Evolutionary conservation across 2,329 filamentous ascomycete genomes (phyloP).

Genomic region (Claviceps purpurea): DNA sequence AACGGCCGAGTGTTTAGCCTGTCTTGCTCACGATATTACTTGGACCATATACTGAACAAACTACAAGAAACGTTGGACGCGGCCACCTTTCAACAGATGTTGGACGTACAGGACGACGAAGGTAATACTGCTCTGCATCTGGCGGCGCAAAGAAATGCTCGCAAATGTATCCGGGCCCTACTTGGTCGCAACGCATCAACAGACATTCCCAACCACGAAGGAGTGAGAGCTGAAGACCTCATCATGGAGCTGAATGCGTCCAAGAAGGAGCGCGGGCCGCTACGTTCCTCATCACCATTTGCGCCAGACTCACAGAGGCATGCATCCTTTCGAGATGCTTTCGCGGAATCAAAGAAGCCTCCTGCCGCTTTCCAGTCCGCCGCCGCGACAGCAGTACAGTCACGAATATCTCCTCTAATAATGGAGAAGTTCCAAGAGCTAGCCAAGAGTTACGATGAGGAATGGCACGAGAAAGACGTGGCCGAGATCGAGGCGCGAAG

Average conservation of each 20-base stretch:
- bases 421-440: slow-evolving; percentile 61
- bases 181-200: slow-evolving; percentile 69
- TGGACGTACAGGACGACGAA: slow-evolving; percentile 72
- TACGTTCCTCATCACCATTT: slow-evolving; percentile 64
- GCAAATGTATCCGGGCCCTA: slow-evolving; percentile 76
- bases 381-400: slow-evolving; percentile 55
- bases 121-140: slow-evolving; percentile 76
- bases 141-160: slow-evolving; percentile 68
- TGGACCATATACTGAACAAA: slow-evolving; percentile 80
- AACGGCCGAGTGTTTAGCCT: slow-evolving; percentile 70
- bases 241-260: slow-evolving; percentile 63
- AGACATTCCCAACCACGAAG: slow-evolving; percentile 68
- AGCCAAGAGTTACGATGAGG: slow-evolving; percentile 57
- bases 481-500: slow-evolving; percentile 55
- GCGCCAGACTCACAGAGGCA: slow-evolving; percentile 47
- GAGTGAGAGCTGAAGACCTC: slow-evolving; percentile 72
- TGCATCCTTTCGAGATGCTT: slow-evolving; percentile 38
- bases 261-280: slow-evolving; percentile 51
- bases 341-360: slow-evolving; percentile 29
- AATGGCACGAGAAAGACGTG: slow-evolving; percentile 60
- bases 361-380: slow-evolving; percentile 40
- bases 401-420: slow-evolving; percentile 55
- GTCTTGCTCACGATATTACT: slow-evolving; percentile 81
- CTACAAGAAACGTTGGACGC: slow-evolving; percentile 66
- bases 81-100: slow-evolving; percentile 60